phyloP scores from a whole-genome alignment of 176 grass and related monocot genomes.

The Paspalum notatum region DNA sequence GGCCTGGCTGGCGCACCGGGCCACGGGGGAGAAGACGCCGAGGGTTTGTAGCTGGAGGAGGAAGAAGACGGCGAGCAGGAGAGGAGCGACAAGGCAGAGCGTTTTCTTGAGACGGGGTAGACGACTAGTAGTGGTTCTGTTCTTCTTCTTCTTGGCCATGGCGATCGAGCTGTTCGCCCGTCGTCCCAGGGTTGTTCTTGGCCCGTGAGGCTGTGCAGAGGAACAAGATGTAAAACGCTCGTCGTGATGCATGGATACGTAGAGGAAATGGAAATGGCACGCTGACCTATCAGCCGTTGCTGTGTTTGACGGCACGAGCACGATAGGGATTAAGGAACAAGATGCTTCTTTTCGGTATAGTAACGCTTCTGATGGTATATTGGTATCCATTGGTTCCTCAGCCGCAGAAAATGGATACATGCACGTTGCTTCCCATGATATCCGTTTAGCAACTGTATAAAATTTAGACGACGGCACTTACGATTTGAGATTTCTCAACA shows the following conservation, averaged over 20 bases:
- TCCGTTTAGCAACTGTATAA: background rate
- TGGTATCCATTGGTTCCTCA: background rate
- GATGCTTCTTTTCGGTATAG: background rate
- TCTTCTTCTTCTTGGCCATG: conserved; percentile 8
- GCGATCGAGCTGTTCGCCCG: background rate
- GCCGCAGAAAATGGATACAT: background rate
- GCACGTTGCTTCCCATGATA: background rate
- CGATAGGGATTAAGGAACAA: too few relatives aligned
- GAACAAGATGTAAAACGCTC: too few relatives aligned
- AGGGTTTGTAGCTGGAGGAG: conserved; percentile 41
- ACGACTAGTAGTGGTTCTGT: background rate
- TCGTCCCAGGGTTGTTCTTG: too few relatives aligned
- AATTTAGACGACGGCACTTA: background rate
- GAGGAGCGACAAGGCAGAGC: conserved; percentile 39
- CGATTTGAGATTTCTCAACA: background rate
- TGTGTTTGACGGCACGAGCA: background rate
- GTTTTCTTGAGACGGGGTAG: conserved; percentile 34
- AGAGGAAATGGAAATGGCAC: background rate
- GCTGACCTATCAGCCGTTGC: background rate
- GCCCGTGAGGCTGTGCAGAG: too few relatives aligned
- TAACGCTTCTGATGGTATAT: background rate
- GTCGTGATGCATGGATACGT: background rate
- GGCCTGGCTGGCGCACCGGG: background rate
- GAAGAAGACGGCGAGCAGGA: conserved; percentile 44
- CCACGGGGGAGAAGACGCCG: conserved; percentile 10